Percentiles rank a stretch among this genome's conserved stretches.
Evolutionary conservation across 352 stramenopile genomes (phyloP).

Genomic region (Thalassiosira livingstoniorum): DNA sequence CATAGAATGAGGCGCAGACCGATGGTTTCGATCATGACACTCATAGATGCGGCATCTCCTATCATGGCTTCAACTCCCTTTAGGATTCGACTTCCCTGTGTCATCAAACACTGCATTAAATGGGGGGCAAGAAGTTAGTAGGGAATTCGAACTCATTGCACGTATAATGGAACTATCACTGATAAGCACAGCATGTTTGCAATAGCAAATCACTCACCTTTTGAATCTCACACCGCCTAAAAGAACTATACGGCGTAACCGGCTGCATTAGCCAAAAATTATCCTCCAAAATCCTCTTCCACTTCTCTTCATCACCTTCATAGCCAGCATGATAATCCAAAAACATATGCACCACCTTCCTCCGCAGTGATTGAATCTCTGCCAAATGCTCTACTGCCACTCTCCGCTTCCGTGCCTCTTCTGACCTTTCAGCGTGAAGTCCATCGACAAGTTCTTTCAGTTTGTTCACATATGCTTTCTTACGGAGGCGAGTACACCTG

Average conservation of each 20-base stretch:
- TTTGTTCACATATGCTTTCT: slow-evolving; percentile 85
- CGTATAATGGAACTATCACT: background rate
- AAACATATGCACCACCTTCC: slow-evolving; percentile 76
- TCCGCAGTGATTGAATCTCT: slow-evolving; percentile 75
- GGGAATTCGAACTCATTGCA: slow-evolving; percentile 1
- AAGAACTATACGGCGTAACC: slow-evolving; percentile 81
- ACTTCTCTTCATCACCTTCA: slow-evolving; percentile 72
- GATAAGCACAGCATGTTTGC: background rate
- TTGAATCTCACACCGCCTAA: slow-evolving; percentile 78
- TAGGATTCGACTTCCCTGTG: slow-evolving; percentile 73
- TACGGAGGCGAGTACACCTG: slow-evolving; percentile 76
- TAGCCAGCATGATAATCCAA: slow-evolving; percentile 71
- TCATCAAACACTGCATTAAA: background rate
- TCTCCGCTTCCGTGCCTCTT: slow-evolving; percentile 75
- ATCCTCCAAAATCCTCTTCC: slow-evolving; percentile 77
- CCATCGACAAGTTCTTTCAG: slow-evolving; percentile 83
- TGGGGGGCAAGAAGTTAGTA: slow-evolving; percentile 9
- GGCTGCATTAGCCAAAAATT: slow-evolving; percentile 81
- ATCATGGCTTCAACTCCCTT: slow-evolving; percentile 73
- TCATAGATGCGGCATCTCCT: slow-evolving; percentile 70
- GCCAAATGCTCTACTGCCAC: slow-evolving; percentile 77
- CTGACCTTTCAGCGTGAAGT: slow-evolving; percentile 75
- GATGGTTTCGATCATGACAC: slow-evolving; percentile 83
- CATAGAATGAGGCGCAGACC: slow-evolving; percentile 74
- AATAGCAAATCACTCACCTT: slow-evolving; percentile 62